Percentiles rank a stretch among this genome's conserved stretches.
These are phyloP conservation scores for Russula foetens DNA, from an alignment of 768 basidiomycete genomes.

Conservation along the genomic window DNA sequence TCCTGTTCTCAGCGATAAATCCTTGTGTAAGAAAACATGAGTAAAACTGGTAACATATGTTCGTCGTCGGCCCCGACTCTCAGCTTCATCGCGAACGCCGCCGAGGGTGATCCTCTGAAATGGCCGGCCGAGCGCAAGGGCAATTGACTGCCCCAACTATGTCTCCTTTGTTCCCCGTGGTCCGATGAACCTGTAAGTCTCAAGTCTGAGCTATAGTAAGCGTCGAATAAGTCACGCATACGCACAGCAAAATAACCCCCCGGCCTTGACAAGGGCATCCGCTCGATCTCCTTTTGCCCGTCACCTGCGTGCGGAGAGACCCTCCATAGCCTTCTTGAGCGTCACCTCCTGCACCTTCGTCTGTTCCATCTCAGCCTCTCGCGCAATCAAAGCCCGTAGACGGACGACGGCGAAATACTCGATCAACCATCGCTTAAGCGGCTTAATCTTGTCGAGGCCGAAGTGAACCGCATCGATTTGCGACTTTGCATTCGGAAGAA, in stretches of 20 bases:
- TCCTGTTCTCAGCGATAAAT: slow-evolving; percentile 36
- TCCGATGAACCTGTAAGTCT: slow-evolving; percentile 59
- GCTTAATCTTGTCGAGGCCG: slow-evolving; percentile 88
- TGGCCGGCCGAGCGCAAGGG: slow-evolving; percentile 70
- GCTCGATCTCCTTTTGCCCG: neutral
- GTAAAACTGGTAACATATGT: slow-evolving; percentile 77
- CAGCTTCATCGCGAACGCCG: slow-evolving; percentile 89
- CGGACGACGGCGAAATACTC: slow-evolving; percentile 89
- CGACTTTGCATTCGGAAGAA: slow-evolving; percentile 60
- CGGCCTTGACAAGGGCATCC: slow-evolving; percentile 10
- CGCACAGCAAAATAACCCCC: slow-evolving; percentile 47
- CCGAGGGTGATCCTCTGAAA: slow-evolving; percentile 92
- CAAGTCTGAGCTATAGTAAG: slow-evolving; percentile 26
- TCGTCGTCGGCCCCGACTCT: slow-evolving; percentile 66
- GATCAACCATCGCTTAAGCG: slow-evolving; percentile 85
- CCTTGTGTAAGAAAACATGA: slow-evolving; percentile 25
- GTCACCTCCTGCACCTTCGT: slow-evolving; percentile 16
- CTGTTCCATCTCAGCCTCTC: too few relatives aligned
- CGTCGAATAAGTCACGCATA: slow-evolving; percentile 1
- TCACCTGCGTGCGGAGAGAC: slow-evolving; percentile 14
- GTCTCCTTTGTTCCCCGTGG: slow-evolving; percentile 92
- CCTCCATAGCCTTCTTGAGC: slow-evolving; percentile 17
- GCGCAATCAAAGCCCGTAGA: slow-evolving; percentile 30
- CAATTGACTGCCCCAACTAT: slow-evolving; percentile 82
- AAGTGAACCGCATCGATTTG: slow-evolving; percentile 90